phyloP scores from a whole-genome alignment of 2,329 filamentous ascomycete genomes.

The Penicillium freii region DNA sequence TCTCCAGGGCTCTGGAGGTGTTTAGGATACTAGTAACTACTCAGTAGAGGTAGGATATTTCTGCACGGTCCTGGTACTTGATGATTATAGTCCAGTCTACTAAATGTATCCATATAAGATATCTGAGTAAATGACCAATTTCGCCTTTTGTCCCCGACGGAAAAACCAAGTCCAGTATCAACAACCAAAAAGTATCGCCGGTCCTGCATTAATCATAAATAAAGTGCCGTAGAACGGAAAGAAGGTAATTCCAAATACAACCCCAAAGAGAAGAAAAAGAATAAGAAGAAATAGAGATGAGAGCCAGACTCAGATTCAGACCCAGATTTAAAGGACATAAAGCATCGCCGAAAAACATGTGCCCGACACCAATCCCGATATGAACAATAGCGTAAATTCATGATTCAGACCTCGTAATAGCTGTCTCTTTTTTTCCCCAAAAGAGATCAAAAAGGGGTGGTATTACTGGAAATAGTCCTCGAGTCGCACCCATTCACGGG shows the following conservation, averaged over 20 bases:
- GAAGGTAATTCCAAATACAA: background rate
- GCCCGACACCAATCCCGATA: conserved; percentile 6
- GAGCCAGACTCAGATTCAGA: background rate
- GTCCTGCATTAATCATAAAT: background rate
- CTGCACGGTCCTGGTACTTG: background rate
- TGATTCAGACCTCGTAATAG: conserved; percentile 20
- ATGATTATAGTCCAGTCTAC: background rate
- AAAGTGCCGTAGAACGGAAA: background rate
- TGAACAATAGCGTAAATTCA: conserved; percentile 22
- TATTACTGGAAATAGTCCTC: conserved; percentile 26
- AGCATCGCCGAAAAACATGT: conserved; percentile 4
- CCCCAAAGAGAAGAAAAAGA: background rate
- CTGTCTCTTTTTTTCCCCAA: background rate
- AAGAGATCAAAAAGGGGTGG: background rate
- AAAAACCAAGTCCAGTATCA: background rate
- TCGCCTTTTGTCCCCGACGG: background rate
- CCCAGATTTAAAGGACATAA: background rate
- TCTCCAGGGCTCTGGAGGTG: background rate
- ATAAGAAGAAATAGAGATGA: background rate
- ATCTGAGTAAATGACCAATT: background rate
- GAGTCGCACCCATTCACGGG: conserved; percentile 53
- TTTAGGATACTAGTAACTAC: background rate
- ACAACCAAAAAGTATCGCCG: background rate
- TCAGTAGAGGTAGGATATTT: background rate
- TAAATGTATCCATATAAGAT: background rate